These are phyloP conservation scores for Aspergillus saccharolyticus DNA, from an alignment of 495 filamentous ascomycete species.

Conservation along the genomic window DNA sequence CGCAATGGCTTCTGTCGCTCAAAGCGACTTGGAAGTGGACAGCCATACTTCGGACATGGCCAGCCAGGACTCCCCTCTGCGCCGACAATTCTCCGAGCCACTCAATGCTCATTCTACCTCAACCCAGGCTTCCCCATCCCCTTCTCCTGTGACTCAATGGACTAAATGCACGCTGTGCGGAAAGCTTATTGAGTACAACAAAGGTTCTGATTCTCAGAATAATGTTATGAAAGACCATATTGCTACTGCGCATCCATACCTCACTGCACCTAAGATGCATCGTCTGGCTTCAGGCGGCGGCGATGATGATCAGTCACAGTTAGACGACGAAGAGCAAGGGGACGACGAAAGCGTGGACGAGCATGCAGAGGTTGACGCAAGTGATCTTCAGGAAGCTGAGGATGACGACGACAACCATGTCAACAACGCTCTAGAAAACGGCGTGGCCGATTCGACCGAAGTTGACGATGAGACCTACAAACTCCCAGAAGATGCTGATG, in stretches of 20 bases:
- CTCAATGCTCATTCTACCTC: conserved; percentile 34
- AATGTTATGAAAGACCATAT: conserved; percentile 32
- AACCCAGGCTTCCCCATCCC: conserved; percentile 34
- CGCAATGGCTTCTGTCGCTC: conserved; percentile 36
- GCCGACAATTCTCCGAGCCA: conserved; percentile 44
- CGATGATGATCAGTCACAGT: conserved; percentile 13
- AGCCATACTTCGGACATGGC: conserved; percentile 39
- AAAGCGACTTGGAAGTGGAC: conserved; percentile 35
- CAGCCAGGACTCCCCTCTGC: conserved; percentile 40
- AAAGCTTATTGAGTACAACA: conserved; percentile 26
- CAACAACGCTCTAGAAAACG: conserved; percentile 17
- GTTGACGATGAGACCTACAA: conserved; percentile 18
- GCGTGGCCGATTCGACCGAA: conserved; percentile 20
- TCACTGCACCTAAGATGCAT: conserved; percentile 11
- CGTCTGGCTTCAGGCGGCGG: conserved; percentile 6
- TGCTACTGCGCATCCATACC: conserved; percentile 30
- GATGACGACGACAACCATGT: conserved; percentile 17
- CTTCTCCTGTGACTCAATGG: conserved; percentile 22
- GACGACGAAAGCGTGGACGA: conserved; percentile 10
- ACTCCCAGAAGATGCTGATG: conserved; percentile 14
- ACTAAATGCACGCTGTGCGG: conserved; percentile 39
- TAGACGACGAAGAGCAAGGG: conserved; percentile 7
- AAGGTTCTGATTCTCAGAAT: conserved; percentile 22
- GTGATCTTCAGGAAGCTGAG: conserved; percentile 6
- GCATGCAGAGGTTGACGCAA: background rate